A percentile compares a stretch with the other conserved stretches of the same genome.
Conservation (phyloP, 306 rosid genomes). For the Phaseolus lunatus region DNA sequence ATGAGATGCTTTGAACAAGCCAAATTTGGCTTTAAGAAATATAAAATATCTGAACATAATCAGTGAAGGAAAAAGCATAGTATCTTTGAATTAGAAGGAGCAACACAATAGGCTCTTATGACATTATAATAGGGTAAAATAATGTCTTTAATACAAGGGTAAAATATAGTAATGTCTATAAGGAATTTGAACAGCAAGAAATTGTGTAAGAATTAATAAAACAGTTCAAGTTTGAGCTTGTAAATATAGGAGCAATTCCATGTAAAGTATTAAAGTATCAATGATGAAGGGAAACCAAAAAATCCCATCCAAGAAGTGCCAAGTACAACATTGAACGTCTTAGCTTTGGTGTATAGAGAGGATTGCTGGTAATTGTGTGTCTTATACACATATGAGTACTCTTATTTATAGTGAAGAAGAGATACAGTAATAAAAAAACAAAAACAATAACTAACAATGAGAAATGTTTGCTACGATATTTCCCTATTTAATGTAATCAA, state of each 20-base stretch:
- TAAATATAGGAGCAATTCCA: conserved; percentile 20
- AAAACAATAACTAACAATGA: no score
- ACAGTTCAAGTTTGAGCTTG: background rate
- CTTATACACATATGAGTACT: no score
- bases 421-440: no score
- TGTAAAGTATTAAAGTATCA: background rate
- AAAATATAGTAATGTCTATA: conserved; percentile 40
- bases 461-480: no score
- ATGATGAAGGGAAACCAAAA: conserved; percentile 5
- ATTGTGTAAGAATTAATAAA: conserved; percentile 25
- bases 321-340: background rate
- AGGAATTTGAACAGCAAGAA: conserved; percentile 1
- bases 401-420: no score
- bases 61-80: conserved; percentile 55
- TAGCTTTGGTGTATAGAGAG: no score
- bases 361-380: no score
- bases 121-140: conserved; percentile 23
- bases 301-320: conserved; percentile 1
- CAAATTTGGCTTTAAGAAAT: conserved; percentile 65
- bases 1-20: conserved; percentile 58
- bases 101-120: conserved; percentile 8
- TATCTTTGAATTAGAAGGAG: conserved; percentile 10
- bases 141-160: conserved; percentile 7
- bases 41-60: conserved; percentile 67
- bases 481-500: no score